These are phyloP conservation scores for Symbiodinium natans DNA, from an alignment of 73 alveolate species.

Conservation along the genomic window DNA sequence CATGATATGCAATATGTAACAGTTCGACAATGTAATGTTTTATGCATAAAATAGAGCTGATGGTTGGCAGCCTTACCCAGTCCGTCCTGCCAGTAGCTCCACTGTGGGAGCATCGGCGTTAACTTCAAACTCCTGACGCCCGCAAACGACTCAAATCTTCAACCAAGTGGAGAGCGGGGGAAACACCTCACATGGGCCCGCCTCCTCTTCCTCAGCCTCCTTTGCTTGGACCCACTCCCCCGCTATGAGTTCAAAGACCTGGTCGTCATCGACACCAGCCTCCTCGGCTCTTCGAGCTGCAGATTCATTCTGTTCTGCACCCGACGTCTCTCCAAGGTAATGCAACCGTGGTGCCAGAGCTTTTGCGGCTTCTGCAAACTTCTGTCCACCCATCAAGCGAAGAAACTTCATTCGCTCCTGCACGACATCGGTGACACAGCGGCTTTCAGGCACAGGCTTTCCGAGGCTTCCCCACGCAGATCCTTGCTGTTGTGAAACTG, in stretches of 20 bases:
- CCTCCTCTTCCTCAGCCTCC: slow-evolving; percentile 23
- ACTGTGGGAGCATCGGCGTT: slow-evolving; percentile 45
- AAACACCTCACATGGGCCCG: not conserved
- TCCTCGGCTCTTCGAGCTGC: not conserved
- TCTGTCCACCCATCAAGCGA: slow-evolving; percentile 76
- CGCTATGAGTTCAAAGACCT: slow-evolving; percentile 65
- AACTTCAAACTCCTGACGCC: slow-evolving; percentile 27
- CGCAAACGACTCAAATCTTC: not conserved
- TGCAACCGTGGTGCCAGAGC: slow-evolving; percentile 24
- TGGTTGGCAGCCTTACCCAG: too few species aligned
- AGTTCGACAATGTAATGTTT: too few species aligned
- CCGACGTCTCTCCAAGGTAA: not conserved
- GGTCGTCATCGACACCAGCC: slow-evolving; percentile 37
- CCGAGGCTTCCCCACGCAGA: not conserved
- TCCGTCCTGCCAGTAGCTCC: slow-evolving; percentile 47
- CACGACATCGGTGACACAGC: not conserved
- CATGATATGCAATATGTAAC: too few species aligned
- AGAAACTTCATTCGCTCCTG: slow-evolving; percentile 60
- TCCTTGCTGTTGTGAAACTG: slow-evolving; percentile 54
- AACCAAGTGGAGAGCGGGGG: not conserved
- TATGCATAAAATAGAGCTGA: too few species aligned
- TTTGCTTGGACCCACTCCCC: slow-evolving; percentile 68
- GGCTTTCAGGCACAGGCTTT: not conserved
- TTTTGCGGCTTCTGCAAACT: slow-evolving; percentile 54
- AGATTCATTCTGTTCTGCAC: not conserved